phyloP scores from a whole-genome alignment of 352 stramenopile genomes.

The Globisporangium iwayamae region DNA sequence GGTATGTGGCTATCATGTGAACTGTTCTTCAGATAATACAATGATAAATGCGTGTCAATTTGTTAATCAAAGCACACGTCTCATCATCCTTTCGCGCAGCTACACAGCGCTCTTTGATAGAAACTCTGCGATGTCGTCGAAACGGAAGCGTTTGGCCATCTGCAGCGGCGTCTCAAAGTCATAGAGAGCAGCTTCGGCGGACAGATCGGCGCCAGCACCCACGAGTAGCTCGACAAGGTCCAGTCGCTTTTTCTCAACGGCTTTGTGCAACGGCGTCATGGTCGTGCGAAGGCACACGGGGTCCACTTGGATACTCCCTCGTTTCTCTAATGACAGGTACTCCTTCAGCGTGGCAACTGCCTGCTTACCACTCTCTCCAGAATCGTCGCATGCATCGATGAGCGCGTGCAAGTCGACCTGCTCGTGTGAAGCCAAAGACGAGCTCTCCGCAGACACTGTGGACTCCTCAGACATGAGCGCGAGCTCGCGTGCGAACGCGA shows the following conservation, averaged over 20 bases:
- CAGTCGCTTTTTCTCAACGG: slow-evolving; percentile 52
- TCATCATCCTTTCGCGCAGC: not conserved
- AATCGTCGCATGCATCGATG: slow-evolving; percentile 31
- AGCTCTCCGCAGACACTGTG: not conserved
- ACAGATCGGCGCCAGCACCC: slow-evolving; percentile 32
- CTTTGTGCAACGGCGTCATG: slow-evolving; percentile 68
- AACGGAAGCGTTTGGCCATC: slow-evolving; percentile 53
- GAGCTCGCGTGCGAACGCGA: slow-evolving; percentile 38
- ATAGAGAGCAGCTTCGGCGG: slow-evolving; percentile 42
- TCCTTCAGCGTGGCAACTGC: slow-evolving; percentile 9
- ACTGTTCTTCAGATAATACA: not conserved
- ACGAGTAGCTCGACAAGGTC: slow-evolving; percentile 49
- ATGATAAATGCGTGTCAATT: not conserved
- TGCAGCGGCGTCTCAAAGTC: slow-evolving; percentile 60
- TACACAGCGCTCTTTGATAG: slow-evolving; percentile 11
- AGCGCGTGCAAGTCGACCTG: slow-evolving; percentile 37
- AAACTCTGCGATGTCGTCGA: slow-evolving; percentile 35
- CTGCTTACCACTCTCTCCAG: not conserved
- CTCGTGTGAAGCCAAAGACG: not conserved
- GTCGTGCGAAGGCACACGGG: slow-evolving; percentile 45
- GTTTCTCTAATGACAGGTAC: not conserved
- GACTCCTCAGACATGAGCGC: slow-evolving; percentile 16
- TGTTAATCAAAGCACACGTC: not conserved
- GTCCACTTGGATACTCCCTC: slow-evolving; percentile 26
- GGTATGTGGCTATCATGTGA: not conserved